phyloP scores from a whole-genome alignment of 179 eudicot species.

The Heliamphora ciliata region DNA sequence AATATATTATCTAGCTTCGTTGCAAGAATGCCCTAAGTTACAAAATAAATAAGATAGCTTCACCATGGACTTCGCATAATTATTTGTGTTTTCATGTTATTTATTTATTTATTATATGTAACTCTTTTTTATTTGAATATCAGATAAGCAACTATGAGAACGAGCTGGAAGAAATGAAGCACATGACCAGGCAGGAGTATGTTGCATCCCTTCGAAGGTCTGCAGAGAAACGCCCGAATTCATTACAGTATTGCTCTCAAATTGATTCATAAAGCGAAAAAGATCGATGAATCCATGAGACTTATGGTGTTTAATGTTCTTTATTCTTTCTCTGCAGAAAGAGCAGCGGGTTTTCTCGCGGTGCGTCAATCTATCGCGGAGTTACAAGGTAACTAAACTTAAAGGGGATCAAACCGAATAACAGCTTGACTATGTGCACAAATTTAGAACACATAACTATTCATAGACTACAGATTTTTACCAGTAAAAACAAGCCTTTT shows the following conservation, averaged over 20 bases:
- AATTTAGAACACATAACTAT: too few species aligned
- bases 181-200: conserved; percentile 89
- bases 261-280: not conserved
- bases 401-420: too few species aligned
- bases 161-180: conserved; percentile 90
- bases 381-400: conserved; percentile 65
- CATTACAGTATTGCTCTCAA: not conserved
- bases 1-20: too few species aligned
- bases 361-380: conserved; percentile 92
- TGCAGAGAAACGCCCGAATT: not conserved
- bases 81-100: not conserved
- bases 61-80: not conserved
- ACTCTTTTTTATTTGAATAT: not conserved
- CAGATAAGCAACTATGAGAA: conserved; percentile 78
- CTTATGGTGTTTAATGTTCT: not conserved
- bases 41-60: not conserved
- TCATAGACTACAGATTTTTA: too few species aligned
- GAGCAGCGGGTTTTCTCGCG: conserved; percentile 94
- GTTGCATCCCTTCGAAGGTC: conserved; percentile 89
- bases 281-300: not conserved
- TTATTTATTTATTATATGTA: not conserved
- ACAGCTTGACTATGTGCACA: too few species aligned
- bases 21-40: too few species aligned
- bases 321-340: conserved; percentile 39
- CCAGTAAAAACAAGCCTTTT: too few species aligned